Base-by-base conservation (phyloP, 2,329 filamentous ascomycete genomes). In the Xylaria sp. region DNA sequence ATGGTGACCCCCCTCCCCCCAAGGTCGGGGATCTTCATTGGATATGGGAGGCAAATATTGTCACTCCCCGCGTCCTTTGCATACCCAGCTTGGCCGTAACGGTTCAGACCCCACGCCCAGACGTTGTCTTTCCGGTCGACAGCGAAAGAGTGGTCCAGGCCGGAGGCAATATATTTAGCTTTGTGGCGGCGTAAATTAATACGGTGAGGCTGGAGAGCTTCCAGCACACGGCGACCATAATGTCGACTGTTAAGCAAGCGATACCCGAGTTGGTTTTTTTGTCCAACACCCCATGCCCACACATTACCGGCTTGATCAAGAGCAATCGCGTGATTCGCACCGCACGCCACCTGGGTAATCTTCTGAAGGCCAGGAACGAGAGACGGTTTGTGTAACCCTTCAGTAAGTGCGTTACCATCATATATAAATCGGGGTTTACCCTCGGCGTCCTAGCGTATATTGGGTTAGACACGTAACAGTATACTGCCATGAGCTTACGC, bases 121-220 rank as follows among this genome's bases (percentile, higher is more conserved):
- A 91, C 86, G 61, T 86, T 86, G 62, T 86, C 89, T 31, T 84
- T 83, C 60, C 85, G 83, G 75, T 87, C 85, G 65, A 92, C 84
- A 23, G 89, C 89, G 69, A 92, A 90, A 59, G 87, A 87, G 78
- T 91, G 89, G 78, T 90, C 89, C 51, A 85, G 82, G 33, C 89
- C 90, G 70, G 86, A 58, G 9, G 55, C 55, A 3, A 58, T 46
- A 5, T 58, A 58, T n/a, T 58, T 58, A 1, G 23, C 36, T 1
- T 58, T 58, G 6, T 10, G 5, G 20, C 55, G 55, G 1, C 55
- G n/a, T 3, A 58, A 12, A 28, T 15, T 23, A 5, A 58, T 15
- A 6, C 28, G 55, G 39, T 5, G 15, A 28, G 36, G 55, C 6
- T 28, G 13, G 2, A 58, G 28, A 28, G 39, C 36, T 39, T 18